Conservation (phyloP, 176 grass and related monocot genomes). For the Guadua angustifolia region DNA sequence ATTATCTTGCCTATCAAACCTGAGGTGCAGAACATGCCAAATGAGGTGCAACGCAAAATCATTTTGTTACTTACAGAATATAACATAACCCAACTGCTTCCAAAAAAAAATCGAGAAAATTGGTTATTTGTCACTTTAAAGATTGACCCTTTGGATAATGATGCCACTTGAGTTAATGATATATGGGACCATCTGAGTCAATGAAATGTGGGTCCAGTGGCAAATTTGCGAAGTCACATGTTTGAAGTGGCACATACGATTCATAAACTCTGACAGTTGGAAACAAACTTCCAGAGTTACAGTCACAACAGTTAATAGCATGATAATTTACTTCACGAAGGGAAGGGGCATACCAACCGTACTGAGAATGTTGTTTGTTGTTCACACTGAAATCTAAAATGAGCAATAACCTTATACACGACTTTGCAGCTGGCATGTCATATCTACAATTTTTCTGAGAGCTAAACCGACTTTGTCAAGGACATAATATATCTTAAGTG, state of each 20-base stretch:
- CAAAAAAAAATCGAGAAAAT: too few species aligned
- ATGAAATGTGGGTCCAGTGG: too few species aligned
- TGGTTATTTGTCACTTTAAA: too few species aligned
- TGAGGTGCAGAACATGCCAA: neutral
- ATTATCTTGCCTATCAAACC: neutral
- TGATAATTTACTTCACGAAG: neutral
- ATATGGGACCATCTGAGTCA: too few species aligned
- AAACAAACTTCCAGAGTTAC: neutral
- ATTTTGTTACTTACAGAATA: neutral
- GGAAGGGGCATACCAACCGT: neutral
- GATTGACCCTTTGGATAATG: too few species aligned
- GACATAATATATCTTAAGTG: constrained; percentile 18
- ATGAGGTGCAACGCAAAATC: neutral
- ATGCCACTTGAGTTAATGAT: too few species aligned
- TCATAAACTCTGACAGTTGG: neutral
- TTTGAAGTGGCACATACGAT: too few species aligned
- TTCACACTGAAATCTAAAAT: constrained; percentile 28
- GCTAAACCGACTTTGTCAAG: constrained; percentile 20
- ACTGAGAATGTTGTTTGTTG: constrained; percentile 9
- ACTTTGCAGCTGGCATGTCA: constrained; percentile 5
- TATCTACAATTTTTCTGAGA: constrained; percentile 45
- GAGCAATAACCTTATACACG: constrained; percentile 17
- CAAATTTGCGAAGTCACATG: too few species aligned
- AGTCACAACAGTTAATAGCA: neutral
- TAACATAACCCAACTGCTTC: neutral